phyloP scores from a whole-genome alignment of 2,329 filamentous ascomycete species.

The Hypoxylon sp. region DNA sequence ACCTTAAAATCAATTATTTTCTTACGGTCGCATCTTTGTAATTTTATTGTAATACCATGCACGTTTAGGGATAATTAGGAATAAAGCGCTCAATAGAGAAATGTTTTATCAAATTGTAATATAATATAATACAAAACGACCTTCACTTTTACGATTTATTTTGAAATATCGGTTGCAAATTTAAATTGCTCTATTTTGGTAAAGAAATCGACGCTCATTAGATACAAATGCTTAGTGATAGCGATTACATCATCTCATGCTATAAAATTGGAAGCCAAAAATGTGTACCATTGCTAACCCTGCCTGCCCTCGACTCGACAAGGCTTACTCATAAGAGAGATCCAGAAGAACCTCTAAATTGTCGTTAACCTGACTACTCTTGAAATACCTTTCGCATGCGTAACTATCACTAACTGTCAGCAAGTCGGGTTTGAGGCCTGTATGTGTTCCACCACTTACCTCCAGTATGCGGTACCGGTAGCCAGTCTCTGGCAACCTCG shows the following conservation, averaged over 20 bases:
- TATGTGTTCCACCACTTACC: slow-evolving; percentile 30
- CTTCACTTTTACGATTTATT: no score
- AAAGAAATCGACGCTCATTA: no score
- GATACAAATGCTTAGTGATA: no score
- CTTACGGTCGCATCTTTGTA: no score
- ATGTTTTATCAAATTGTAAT: no score
- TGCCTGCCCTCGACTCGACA: background rate
- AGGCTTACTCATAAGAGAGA: slow-evolving; percentile 39
- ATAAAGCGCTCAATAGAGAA: no score
- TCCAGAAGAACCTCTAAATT: slow-evolving; percentile 45
- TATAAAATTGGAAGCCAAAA: background rate
- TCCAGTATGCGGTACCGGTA: slow-evolving; percentile 49
- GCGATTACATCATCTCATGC: background rate
- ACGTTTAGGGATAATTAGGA: no score
- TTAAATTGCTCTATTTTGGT: no score
- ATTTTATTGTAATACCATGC: no score
- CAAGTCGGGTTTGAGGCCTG: background rate
- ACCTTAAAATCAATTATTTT: no score
- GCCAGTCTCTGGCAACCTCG: slow-evolving; percentile 45
- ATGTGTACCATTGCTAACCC: background rate
- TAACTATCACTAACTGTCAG: slow-evolving; percentile 40
- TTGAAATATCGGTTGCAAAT: no score
- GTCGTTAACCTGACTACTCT: slow-evolving; percentile 43
- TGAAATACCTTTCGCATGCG: slow-evolving; percentile 47
- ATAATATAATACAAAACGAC: no score